Evolutionary conservation across 306 rosid species (phyloP).

Genomic region (Inga oerstediana): DNA sequence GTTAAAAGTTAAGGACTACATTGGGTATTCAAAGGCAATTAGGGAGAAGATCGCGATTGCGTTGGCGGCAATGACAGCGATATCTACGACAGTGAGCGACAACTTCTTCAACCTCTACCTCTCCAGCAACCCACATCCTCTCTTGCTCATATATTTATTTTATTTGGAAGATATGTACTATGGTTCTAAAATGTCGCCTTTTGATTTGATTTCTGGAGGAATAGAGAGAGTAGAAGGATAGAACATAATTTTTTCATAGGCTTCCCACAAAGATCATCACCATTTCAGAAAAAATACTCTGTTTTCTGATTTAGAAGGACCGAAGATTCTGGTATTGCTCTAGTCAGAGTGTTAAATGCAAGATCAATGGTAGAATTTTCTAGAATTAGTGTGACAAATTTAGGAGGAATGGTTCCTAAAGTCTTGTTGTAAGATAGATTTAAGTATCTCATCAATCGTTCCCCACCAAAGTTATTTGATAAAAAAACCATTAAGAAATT

Average conservation of each 20-base stretch:
- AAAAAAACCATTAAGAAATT: constrained; percentile 65
- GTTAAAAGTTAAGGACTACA: too few species aligned
- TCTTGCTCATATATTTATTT: too few species aligned
- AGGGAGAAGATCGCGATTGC: too few species aligned
- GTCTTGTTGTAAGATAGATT: constrained; percentile 85
- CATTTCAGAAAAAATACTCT: constrained; percentile 62
- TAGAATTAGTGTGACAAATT: constrained; percentile 52
- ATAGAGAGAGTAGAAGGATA: constrained; percentile 64
- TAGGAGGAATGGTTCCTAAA: constrained; percentile 62
- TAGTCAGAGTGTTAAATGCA: constrained; percentile 80
- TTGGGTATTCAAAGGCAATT: too few species aligned
- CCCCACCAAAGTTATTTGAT: constrained; percentile 60
- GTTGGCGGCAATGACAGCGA: too few species aligned
- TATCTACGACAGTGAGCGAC: too few species aligned
- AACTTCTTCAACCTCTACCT: too few species aligned
- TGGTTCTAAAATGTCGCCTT: too few species aligned
- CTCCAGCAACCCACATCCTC: too few species aligned
- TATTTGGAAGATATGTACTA: too few species aligned
- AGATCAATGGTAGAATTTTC: constrained; percentile 70
- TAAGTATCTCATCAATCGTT: constrained; percentile 56
- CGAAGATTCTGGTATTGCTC: constrained; percentile 61
- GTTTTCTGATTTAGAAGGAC: constrained; percentile 61
- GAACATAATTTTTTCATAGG: constrained; percentile 74
- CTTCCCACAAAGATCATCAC: constrained; percentile 78
- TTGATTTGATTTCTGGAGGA: constrained; percentile 12